phyloP scores from a whole-genome alignment of 768 basidiomycete genomes.

The Ramaria rubella region DNA sequence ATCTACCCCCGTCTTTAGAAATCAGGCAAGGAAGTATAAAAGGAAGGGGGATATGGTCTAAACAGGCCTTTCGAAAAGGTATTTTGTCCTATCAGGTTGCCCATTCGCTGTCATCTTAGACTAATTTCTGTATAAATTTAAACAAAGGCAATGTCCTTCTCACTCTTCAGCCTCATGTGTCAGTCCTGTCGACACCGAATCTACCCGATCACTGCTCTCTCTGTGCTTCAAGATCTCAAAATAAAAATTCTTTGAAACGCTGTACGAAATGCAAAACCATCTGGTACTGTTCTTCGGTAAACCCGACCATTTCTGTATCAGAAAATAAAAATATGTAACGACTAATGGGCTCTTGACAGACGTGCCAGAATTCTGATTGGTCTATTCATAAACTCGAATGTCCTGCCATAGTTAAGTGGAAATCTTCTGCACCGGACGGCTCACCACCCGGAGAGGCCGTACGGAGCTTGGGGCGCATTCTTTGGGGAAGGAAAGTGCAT shows the following conservation, averaged over 20 bases:
- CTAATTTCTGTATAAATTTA: not conserved
- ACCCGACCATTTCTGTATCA: constrained; percentile 19
- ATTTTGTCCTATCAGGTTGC: not conserved
- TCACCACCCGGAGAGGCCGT: constrained; percentile 70
- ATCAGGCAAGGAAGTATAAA: constrained; percentile 28
- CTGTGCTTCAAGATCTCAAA: constrained; percentile 42
- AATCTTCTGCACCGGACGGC: constrained; percentile 38
- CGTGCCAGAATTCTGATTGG: constrained; percentile 75
- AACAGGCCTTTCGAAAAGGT: constrained; percentile 33
- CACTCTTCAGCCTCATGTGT: constrained; percentile 50
- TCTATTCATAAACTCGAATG: constrained; percentile 74
- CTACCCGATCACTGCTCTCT: constrained; percentile 62
- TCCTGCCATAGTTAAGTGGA: constrained; percentile 54
- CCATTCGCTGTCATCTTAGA: not conserved
- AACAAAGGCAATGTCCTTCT: constrained; percentile 53
- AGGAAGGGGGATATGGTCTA: constrained; percentile 45
- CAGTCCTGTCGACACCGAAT: constrained; percentile 56
- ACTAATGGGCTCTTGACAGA: constrained; percentile 32
- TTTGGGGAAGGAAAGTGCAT: constrained; percentile 57
- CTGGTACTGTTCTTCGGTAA: constrained; percentile 71
- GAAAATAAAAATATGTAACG: not conserved
- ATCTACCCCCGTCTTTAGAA: constrained; percentile 37
- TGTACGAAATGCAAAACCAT: constrained; percentile 68
- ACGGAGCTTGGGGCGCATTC: constrained; percentile 66
- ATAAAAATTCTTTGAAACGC: constrained; percentile 43